These are phyloP conservation scores for Naganishia friedmannii DNA, from an alignment of 768 basidiomycete species.

Conservation along the genomic window DNA sequence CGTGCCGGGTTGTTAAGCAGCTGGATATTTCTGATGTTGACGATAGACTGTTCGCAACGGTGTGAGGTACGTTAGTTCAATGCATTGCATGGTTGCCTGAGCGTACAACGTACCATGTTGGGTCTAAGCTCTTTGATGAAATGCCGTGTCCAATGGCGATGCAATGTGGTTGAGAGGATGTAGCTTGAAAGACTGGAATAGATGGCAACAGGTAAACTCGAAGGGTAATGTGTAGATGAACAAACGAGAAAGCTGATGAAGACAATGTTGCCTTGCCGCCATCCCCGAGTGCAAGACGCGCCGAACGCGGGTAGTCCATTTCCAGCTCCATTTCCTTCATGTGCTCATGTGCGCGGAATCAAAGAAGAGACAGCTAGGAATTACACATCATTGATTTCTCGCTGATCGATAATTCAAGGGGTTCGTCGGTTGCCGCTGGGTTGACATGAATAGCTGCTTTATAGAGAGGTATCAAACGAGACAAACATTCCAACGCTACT, in stretches of 20 bases:
- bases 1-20: slow-evolving; percentile 90
- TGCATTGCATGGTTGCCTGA: neutral
- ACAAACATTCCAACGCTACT: neutral
- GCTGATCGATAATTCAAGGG: slow-evolving; percentile 1
- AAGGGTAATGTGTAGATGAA: neutral
- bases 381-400: neutral
- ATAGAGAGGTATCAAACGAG: neutral
- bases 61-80: neutral
- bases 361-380: no score
- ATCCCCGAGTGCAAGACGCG: no score
- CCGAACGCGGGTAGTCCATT: neutral
- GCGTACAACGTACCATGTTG: neutral
- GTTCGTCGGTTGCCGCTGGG: no score
- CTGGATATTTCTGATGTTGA: slow-evolving; percentile 55
- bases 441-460: no score
- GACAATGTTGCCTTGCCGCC: no score
- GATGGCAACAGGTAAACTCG: neutral
- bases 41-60: slow-evolving; percentile 34
- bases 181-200: neutral
- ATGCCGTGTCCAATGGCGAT: neutral
- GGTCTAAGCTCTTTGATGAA: no score
- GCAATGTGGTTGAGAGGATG: no score
- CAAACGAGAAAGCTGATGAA: no score
- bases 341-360: neutral
- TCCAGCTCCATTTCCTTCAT: neutral